Evolutionary conservation across 768 basidiomycete species (phyloP).

Genomic region (Sistotremastrum suecicum): DNA sequence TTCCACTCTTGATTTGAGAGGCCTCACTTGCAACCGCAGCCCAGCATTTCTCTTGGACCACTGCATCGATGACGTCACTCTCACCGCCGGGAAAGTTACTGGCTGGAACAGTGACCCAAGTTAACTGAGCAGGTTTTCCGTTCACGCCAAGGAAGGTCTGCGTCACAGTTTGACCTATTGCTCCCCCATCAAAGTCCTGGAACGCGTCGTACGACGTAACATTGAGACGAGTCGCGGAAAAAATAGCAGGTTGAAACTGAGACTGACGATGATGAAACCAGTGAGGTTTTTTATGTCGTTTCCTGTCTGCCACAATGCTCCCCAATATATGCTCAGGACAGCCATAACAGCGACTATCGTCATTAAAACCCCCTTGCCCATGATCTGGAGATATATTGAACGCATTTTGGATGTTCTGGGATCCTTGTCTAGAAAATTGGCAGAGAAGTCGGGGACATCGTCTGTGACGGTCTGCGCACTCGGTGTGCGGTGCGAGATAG

Average conservation of each 20-base stretch:
- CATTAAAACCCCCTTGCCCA: constrained; percentile 20
- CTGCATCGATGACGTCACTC: constrained; percentile 25
- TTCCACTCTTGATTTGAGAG: constrained; percentile 26
- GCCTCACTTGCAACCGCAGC: constrained; percentile 36
- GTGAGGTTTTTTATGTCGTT: constrained; percentile 24
- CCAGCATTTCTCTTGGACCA: constrained; percentile 41
- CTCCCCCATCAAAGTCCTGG: constrained; percentile 48
- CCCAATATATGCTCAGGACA: constrained; percentile 48
- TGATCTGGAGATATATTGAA: constrained; percentile 25
- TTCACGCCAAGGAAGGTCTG: constrained; percentile 20
- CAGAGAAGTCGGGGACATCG: too few relatives aligned
- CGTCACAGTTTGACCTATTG: constrained; percentile 33
- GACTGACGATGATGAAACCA: constrained; percentile 45
- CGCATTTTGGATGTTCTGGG: constrained; percentile 16
- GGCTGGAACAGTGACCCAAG: constrained; percentile 31
- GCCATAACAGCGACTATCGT: constrained; percentile 31
- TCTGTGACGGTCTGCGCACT: too few relatives aligned
- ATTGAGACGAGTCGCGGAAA: not conserved
- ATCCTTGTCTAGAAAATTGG: constrained; percentile 2
- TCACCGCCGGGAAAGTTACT: constrained; percentile 31
- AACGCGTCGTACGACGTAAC: not conserved
- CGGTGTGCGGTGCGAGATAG: not conserved
- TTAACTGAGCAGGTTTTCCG: constrained; percentile 19
- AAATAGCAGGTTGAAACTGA: not conserved
- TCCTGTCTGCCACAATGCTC: constrained; percentile 33